Base-by-base conservation (phyloP, 371 early-diverging fungal species). In the Mortierella polycephala region DNA sequence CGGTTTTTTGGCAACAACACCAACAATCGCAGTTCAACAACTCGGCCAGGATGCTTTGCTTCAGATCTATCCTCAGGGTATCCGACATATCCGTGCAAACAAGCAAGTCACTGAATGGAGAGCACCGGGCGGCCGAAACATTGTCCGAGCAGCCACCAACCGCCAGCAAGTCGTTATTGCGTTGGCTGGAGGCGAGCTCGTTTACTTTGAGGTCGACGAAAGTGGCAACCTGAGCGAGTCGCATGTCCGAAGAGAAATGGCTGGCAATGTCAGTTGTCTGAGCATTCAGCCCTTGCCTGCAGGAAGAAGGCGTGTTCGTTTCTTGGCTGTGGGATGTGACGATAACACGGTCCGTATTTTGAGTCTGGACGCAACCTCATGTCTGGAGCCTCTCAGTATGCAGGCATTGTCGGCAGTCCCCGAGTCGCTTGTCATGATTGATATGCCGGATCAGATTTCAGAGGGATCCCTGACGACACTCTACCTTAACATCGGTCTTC, bases 81-180 rank as follows among this genome's bases (percentile, higher is more conserved):
- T 97, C 58, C 90, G 97, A 37, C 96, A 96, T 73, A 95, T 97
- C 58, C 87, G 89, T 23, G 83, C 92, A 9, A 96, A 96, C 76
- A 85, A 89, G 5, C 94, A 96, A 18, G 95, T 96, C 0, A 95
- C 92, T 69, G 98, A 98, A 82, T 99, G 99, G 99, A 88, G 88
- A 60, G 88, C 96, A 12, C 97, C 98, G 6, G 87, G 87, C 21
- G 91, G 89, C 50, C 84, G 86, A 63, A 66, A 82, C 3, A 93
- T 98, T 60, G 80, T 89, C 1, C 83, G 88, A 8, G 97, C 96
- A 0, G 90, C 96, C 0, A 92, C 93, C 49, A 96, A 96, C 68
- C 84, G 89, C 47, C 91, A 95, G 18, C 92, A 96, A 71, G 91
- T 95, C 2, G 90, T 91, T 0, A 90, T 98, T 67, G 94, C 96